Base-by-base conservation (phyloP, 805 yeast species). In the Cephaloascus fragrans region DNA sequence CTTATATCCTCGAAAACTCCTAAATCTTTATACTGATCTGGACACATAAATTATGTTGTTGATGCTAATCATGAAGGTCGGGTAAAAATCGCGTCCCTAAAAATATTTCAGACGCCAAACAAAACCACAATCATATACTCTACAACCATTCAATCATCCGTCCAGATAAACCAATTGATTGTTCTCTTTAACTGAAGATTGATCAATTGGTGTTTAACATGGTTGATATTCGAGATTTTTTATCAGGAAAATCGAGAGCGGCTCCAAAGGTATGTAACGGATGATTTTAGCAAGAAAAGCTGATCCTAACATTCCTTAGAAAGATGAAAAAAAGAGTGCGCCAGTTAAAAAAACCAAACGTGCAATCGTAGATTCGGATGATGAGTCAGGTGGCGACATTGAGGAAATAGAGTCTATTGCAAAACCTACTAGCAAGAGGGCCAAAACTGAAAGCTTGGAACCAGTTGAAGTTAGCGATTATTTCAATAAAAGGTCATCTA, bases 161-260 rank as follows among this genome's bases (percentile, higher is more conserved):
- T n/a, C n/a, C n/a, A n/a, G n/a, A n/a, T n/a, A 23, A 23, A 12
- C 6, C 28, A 23, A 6, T 8, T 12, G 12, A 23, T 23, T 23
- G 28, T 23, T 23, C 28, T 23, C 12, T 23, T 23, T 6, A 23
- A 23, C 12, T 12, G 28, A n/a, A n/a, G n/a, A n/a, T n/a, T n/a
- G n/a, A n/a, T n/a, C n/a, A n/a, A n/a, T n/a, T n/a, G n/a, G n/a
- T n/a, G 28, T 23, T 36, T 33, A 34, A 16, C 6, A 62, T 61
- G 69, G 67, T 62, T 33, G 62, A 62, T 46, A 64, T 66, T 41
- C 52, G 61, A 19, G 64, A 62, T 37, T 66, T 62, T 50, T 65
- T 66, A 41, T 61, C 62, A 9, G 15, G 15, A 6, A 6, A 9
- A 31, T 9, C 8, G 8, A 9, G 48, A 48, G 15, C 26, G 8